Percentiles rank a stretch among this genome's conserved stretches.
These are phyloP conservation scores for Leptodermis oblonga DNA, from an alignment of 257 asterid species.

Conservation along the genomic window DNA sequence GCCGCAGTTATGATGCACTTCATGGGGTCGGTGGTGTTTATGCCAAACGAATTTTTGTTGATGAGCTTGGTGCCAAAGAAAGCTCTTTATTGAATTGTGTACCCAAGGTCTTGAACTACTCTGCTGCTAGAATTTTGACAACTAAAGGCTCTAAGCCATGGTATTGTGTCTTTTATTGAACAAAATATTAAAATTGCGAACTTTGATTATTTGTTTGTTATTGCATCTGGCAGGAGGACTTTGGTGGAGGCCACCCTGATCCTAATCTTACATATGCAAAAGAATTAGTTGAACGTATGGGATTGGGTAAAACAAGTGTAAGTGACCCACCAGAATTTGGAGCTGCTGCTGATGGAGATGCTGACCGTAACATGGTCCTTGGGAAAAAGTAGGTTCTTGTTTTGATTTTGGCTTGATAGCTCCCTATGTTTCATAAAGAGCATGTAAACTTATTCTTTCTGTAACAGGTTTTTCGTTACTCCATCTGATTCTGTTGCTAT, in stretches of 20 bases:
- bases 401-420: slow-evolving; percentile 13
- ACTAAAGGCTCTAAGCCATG: not conserved
- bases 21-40: slow-evolving; percentile 98
- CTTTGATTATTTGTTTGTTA: slow-evolving; percentile 10
- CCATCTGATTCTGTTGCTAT: slow-evolving; percentile 99
- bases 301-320: slow-evolving; percentile 64
- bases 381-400: slow-evolving; percentile 63
- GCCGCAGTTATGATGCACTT: slow-evolving; percentile 83
- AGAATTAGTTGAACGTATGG: slow-evolving; percentile 95
- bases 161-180: not conserved
- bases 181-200: not conserved
- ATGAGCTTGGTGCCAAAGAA: slow-evolving; percentile 87
- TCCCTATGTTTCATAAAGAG: slow-evolving; percentile 5
- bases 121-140: slow-evolving; percentile 3
- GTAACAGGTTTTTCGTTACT: slow-evolving; percentile 83
- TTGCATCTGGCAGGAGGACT: slow-evolving; percentile 73
- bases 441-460: slow-evolving; percentile 9
- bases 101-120: slow-evolving; percentile 62
- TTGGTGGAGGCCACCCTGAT: slow-evolving; percentile 99
- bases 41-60: slow-evolving; percentile 88
- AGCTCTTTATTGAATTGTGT: slow-evolving; percentile 82
- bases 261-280: slow-evolving; percentile 97
- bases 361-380: slow-evolving; percentile 95
- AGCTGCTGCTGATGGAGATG: slow-evolving; percentile 99
- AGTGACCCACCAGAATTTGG: slow-evolving; percentile 97